phyloP scores from a whole-genome alignment of 177 flowering plant species.

The Tripterygium wilfordii region DNA sequence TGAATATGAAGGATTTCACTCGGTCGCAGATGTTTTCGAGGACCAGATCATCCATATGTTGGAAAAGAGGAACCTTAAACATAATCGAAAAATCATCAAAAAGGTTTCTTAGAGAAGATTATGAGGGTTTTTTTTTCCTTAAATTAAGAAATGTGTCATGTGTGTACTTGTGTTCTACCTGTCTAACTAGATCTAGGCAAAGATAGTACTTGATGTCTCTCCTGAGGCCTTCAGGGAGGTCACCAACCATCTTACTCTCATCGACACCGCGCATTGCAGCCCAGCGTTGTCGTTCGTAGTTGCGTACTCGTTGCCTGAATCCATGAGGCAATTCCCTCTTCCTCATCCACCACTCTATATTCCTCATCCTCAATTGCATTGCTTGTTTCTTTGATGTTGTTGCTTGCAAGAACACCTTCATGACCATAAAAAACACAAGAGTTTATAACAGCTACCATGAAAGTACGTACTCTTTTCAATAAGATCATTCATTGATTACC shows the following conservation, averaged over 20 bases:
- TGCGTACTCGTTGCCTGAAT: slow-evolving; percentile 75
- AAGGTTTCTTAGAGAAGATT: no score
- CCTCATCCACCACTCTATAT: slow-evolving; percentile 96
- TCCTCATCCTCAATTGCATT: slow-evolving; percentile 94
- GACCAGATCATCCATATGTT: slow-evolving; percentile 92
- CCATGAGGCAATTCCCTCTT: slow-evolving; percentile 57
- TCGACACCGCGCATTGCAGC: slow-evolving; percentile 97
- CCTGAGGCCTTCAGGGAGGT: slow-evolving; percentile 92
- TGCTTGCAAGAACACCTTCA: slow-evolving; percentile 81
- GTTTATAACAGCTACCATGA: no score
- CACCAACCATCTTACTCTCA: slow-evolving; percentile 69
- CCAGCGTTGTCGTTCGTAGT: slow-evolving; percentile 85
- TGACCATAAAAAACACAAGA: no score
- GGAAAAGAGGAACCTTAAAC: slow-evolving; percentile 89
- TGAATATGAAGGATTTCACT: slow-evolving; percentile 86
- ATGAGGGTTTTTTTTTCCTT: no score
- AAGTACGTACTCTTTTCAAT: no score
- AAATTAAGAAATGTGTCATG: no score
- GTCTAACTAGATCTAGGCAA: slow-evolving; percentile 86
- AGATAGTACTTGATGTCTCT: slow-evolving; percentile 95
- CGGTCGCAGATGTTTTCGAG: slow-evolving; percentile 93
- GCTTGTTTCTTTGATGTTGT: slow-evolving; percentile 94
- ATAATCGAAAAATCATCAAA: not conserved
- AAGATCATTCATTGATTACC: no score
- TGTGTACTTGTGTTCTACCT: slow-evolving; percentile 60